Base-by-base conservation (phyloP, 768 basidiomycete species). In the Macrocybe gigantea region DNA sequence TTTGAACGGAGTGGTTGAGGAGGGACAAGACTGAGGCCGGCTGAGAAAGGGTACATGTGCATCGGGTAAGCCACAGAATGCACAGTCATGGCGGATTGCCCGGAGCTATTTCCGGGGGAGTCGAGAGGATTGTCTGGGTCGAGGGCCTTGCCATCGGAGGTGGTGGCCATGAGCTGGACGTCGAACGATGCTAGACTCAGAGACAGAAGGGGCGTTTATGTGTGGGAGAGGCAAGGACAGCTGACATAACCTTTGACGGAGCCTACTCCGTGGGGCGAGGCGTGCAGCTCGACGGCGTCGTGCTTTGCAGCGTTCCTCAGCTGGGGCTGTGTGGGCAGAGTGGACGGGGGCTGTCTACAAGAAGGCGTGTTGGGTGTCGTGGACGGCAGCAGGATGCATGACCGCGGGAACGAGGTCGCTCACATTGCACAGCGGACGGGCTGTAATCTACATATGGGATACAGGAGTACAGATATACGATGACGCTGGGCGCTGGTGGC, bases 21-120 rank as follows among this genome's bases (percentile, higher is more conserved):
- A 58, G 63, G 72, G 40, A 67, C 60, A 48, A 66, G 60, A 22
- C 22, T 22, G 22, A 22, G 22, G 52, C 73, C 72, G 35, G 74
- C 69, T 46, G 79, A 69, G 68, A 83, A 80, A 42, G 82, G 79
- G 64, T 83, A 87, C 73, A 86, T 82, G 63, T 83, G 83, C 74
- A 82, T 77, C 34, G 73, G 71, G 62, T 78, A 75, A 38, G 72
- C 64, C 58, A 73, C 68, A 49, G 77, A 71, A 59, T 77, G 78
- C 53, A 75, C 72, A 59, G 55, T 63, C 56, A 60, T 63, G 56
- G 53, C 55, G 51, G 56, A 57, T 47, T 62, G 62, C 30, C 56
- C 60, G 50, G 68, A 60, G 62, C 65, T 65, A 55, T 49, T 55
- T 37, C 57, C 54, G 45, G 61, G 64, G 37, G 62, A 58, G 60